Base-by-base conservation (phyloP, 2,329 filamentous ascomycete species). In the Alternaria burnsii region DNA sequence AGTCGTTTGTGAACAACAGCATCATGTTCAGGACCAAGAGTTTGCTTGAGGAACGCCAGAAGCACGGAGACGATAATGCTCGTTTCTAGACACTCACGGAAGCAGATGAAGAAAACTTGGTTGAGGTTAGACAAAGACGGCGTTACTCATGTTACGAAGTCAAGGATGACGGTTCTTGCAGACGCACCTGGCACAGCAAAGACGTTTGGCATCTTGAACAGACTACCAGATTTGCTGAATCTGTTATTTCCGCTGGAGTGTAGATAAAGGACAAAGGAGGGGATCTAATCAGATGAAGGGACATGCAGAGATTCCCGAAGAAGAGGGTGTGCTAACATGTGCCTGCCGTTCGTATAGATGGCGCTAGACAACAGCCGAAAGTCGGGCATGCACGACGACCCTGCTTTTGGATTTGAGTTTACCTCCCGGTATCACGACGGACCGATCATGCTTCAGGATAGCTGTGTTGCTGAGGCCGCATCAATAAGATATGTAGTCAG, bases 1-100 rank as follows among this genome's bases (percentile, higher is more conserved):
- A 94, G 83, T 61, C 84, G 84, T 78, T 91, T 94, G 81, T 92
- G 90, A 1, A 89, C 80, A 2, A 70, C 74, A 5, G 79, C 79
- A 80, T 93, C 89, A 60, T 84, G 80, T 56, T 88, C 83, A 10
- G 89, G 87, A 0, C 87, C 87, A 38, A 96, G 85, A 3, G 90
- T 91, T 77, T 95, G 91, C 78, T 94, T 95, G 59, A 96, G 82
- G 76, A 95, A 96, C 22, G 92, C 88, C 41, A 97, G 86, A 34
- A 97, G 83, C n/a, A 97, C 90, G 0, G 93, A 94, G 64, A 96
- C 88, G 70, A 97, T 91, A 73, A 97, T 93, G 72, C 87, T 89
- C 1, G 90, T 91, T 82, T 97, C 93, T 48, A 97, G 82, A 42
- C 88, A 88, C 81, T 97, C 93, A 74, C 93, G 89, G 77, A 97